Percentiles rank a stretch among this genome's conserved stretches.
Conservation (phyloP, 257 asterid species). For the Solanum bulbocastanum region DNA sequence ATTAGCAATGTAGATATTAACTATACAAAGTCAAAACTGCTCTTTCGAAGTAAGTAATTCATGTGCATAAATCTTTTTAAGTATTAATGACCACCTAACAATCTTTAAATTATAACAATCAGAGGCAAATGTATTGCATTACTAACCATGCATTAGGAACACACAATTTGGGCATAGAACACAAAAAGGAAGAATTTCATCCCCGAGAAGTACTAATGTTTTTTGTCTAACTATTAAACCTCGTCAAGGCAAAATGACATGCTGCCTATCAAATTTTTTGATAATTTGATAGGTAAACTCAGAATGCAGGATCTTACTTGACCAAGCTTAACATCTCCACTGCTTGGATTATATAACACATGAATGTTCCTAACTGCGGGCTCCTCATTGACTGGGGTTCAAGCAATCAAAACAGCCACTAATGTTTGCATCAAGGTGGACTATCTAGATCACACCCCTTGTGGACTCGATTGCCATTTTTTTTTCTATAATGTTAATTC, state of each 20-base stretch:
- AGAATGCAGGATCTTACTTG: conserved; percentile 12
- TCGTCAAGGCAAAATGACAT: neutral
- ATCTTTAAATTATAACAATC: neutral
- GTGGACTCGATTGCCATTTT: neutral
- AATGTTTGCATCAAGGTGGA: neutral
- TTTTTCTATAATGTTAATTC: neutral
- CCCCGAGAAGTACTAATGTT: neutral
- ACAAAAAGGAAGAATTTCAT: neutral
- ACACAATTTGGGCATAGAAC: neutral
- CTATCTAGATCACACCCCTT: neutral
- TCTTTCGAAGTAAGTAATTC: neutral
- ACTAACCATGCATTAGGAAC: neutral
- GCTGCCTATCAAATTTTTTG: neutral
- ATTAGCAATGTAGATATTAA: neutral
- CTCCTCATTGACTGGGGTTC: conserved; percentile 11
- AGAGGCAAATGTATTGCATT: neutral
- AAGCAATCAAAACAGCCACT: neutral
- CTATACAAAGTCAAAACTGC: neutral
- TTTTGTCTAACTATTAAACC: neutral
- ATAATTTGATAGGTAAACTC: neutral
- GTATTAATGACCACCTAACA: neutral
- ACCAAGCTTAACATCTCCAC: conserved; percentile 25
- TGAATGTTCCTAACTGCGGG: conserved; percentile 26
- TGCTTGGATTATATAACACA: conserved; percentile 21
- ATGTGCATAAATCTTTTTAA: neutral